Conservation (phyloP, 2,329 filamentous ascomycete genomes). For the Dryadomyces quercus-mongolicae region DNA sequence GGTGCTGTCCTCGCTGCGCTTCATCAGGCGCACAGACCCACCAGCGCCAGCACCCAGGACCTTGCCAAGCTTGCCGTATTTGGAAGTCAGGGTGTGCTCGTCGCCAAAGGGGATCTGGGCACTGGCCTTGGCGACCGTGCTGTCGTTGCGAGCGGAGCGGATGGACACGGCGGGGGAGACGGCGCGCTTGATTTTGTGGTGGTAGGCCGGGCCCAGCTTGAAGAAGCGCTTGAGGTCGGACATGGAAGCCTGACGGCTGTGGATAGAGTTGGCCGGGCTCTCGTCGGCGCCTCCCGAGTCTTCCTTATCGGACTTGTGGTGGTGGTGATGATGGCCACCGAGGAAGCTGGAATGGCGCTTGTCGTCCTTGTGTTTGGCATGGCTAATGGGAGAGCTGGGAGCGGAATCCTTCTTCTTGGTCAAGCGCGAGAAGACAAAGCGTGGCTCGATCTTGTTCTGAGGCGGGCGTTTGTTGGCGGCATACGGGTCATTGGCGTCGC, state of each 20-base stretch:
- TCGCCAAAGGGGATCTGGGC: conserved; percentile 80
- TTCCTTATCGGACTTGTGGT: conserved; percentile 28
- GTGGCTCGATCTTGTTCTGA: conserved; percentile 57
- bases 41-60: conserved; percentile 89
- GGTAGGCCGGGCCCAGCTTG: conserved; percentile 57
- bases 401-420: conserved; percentile 61
- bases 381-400: conserved; percentile 35
- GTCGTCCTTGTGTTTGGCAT: conserved; percentile 34
- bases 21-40: conserved; percentile 88
- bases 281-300: conserved; percentile 20
- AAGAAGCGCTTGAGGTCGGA: conserved; percentile 95
- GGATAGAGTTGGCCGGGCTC: conserved; percentile 27
- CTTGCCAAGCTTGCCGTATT: conserved; percentile 92
- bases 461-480: conserved; percentile 68
- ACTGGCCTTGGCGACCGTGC: conserved; percentile 35
- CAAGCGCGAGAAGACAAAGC: conserved; percentile 73
- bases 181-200: conserved; percentile 58
- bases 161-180: conserved; percentile 47
- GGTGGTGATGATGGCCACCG: conserved; percentile 22
- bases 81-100: conserved; percentile 79
- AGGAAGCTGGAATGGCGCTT: conserved; percentile 39
- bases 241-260: conserved; percentile 67
- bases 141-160: conserved; percentile 28
- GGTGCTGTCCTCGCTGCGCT: conserved; percentile 78
- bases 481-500: conserved; percentile 76